Conservation (phyloP, 805 yeast genomes). For the Blastobotrys peoriensis region DNA sequence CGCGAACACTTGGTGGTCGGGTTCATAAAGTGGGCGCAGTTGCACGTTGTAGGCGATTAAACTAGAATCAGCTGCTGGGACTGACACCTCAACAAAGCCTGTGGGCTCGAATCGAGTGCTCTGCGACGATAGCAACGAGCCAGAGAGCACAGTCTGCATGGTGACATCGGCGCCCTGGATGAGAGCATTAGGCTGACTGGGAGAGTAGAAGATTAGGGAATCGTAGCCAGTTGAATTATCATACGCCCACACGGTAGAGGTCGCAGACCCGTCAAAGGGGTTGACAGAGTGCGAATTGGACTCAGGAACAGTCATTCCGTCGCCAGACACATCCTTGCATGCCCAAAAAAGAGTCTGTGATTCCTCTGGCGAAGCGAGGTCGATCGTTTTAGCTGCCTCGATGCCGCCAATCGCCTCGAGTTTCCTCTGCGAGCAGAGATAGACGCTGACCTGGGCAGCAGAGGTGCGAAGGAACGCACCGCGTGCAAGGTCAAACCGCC, state of each 20-base stretch:
- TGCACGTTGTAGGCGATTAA: conserved; percentile 8
- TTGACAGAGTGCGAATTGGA: not conserved
- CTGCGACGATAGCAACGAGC: not conserved
- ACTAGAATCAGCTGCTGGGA: conserved; percentile 4
- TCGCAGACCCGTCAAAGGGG: not conserved
- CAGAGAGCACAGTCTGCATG: not conserved
- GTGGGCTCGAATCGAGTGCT: not conserved
- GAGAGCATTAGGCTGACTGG: not conserved
- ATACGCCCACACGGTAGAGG: not conserved
- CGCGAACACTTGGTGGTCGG: conserved; percentile 1
- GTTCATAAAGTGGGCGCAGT: not conserved
- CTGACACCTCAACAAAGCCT: not conserved
- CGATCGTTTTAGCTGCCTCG: not conserved
- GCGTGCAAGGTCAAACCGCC: not conserved
- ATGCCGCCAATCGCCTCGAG: too few relatives aligned
- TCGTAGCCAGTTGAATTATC: not conserved
- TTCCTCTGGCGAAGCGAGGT: not conserved
- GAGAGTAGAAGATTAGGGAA: not conserved
- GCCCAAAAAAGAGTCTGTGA: not conserved
- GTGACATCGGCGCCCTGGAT: not conserved
- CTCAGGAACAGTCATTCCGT: not conserved
- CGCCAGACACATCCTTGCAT: not conserved
- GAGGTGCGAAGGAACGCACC: not conserved
- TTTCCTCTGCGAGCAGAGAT: not conserved
- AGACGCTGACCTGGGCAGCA: not conserved